Percentiles rank a stretch among this genome's conserved stretches.
Conservation (phyloP, 257 asterid species). For the Echium plantagineum region DNA sequence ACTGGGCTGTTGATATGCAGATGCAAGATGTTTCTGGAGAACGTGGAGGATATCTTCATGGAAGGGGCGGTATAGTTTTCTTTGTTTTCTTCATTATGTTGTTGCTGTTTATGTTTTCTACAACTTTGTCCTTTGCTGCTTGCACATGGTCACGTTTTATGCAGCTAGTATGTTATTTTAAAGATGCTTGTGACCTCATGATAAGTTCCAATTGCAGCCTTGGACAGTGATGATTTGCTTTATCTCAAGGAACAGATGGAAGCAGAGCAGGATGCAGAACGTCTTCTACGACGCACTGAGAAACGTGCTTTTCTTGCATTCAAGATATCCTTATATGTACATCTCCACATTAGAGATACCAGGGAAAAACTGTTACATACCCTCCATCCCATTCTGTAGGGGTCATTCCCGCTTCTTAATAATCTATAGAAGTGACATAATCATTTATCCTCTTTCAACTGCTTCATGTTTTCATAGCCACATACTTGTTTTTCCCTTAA, state of each 20-base stretch:
- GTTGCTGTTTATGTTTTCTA: not conserved
- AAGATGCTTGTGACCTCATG: constrained; percentile 17
- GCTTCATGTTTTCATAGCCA: not conserved
- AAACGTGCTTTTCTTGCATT: constrained; percentile 93
- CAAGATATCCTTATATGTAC: constrained; percentile 71
- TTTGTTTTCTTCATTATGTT: not conserved
- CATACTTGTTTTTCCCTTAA: constrained; percentile 25
- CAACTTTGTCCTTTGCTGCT: not conserved
- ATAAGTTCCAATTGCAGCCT: constrained; percentile 56
- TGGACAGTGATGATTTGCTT: constrained; percentile 97
- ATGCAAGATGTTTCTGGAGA: constrained; percentile 99
- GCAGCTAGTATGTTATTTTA: not conserved
- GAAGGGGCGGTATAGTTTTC: constrained; percentile 75
- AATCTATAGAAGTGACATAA: not conserved
- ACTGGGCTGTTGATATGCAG: constrained; percentile 59
- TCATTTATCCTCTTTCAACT: not conserved
- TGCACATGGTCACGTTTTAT: not conserved
- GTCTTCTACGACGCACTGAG: constrained; percentile 90
- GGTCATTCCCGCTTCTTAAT: not conserved
- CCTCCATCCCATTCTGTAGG: not conserved
- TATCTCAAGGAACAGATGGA: constrained; percentile 99
- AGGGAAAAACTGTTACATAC: too few relatives aligned
- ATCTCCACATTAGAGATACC: too few relatives aligned
- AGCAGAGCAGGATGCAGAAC: constrained; percentile 98
- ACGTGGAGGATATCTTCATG: constrained; percentile 99